A percentile compares a stretch with the other conserved stretches of the same genome.
Conservation (phyloP, 768 basidiomycete genomes). For the Pleurotus salmoneostramineus region DNA sequence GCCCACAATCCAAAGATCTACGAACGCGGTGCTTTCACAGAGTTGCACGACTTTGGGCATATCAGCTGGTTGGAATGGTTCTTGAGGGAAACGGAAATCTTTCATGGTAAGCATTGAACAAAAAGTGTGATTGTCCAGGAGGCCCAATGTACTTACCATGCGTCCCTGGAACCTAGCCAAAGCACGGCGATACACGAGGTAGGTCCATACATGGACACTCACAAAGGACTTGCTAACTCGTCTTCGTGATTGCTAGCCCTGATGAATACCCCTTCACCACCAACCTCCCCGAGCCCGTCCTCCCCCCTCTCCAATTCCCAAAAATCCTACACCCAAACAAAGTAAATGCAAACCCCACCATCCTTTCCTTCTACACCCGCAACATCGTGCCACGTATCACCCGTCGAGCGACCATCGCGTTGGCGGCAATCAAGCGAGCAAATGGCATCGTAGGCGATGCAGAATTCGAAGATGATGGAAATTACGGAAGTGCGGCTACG, state of each 20-base stretch:
- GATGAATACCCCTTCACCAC: slow-evolving; percentile 95
- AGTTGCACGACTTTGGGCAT: slow-evolving; percentile 62
- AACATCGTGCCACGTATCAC: slow-evolving; percentile 90
- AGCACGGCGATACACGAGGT: slow-evolving; percentile 94
- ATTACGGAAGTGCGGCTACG: slow-evolving; percentile 94
- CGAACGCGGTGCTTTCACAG: slow-evolving; percentile 70
- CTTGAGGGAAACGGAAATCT: slow-evolving; percentile 88
- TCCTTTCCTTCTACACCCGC: slow-evolving; percentile 85
- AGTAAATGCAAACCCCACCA: slow-evolving; percentile 84
- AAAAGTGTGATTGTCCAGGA: neutral
- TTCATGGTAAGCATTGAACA: slow-evolving; percentile 71
- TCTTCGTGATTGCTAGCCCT: slow-evolving; percentile 50
- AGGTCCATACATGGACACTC: slow-evolving; percentile 10
- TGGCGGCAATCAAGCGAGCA: slow-evolving; percentile 63
- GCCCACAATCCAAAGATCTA: slow-evolving; percentile 92
- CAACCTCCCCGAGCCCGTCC: slow-evolving; percentile 77
- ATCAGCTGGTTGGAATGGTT: slow-evolving; percentile 99
- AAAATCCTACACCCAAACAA: slow-evolving; percentile 73
- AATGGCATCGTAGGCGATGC: slow-evolving; percentile 62
- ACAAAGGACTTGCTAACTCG: neutral
- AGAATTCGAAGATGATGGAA: slow-evolving; percentile 90
- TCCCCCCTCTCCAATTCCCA: slow-evolving; percentile 71
- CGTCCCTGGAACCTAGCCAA: slow-evolving; percentile 55
- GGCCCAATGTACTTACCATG: slow-evolving; percentile 8
- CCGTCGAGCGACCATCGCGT: slow-evolving; percentile 57